Conservation (phyloP, 352 stramenopile genomes). For the Globisporangium radiosum region DNA sequence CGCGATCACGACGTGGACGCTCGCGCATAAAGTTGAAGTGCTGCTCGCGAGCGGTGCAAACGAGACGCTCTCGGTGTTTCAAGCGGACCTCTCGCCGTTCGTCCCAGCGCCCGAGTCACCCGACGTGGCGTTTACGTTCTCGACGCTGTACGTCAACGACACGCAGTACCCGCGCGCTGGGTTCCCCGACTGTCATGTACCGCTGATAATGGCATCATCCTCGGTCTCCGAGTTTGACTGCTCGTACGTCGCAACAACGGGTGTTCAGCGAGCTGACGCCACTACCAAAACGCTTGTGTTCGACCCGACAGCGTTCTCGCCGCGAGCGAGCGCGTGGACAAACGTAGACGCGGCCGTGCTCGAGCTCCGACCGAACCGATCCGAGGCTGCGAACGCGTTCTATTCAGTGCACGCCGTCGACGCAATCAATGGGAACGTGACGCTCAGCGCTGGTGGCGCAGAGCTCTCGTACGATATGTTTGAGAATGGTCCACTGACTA, state of each 20-base stretch:
- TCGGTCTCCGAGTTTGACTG: slow-evolving; percentile 25
- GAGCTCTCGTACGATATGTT: slow-evolving; percentile 46
- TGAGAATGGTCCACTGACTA: slow-evolving; percentile 15
- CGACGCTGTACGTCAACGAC: slow-evolving; percentile 43
- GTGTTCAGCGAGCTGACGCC: not conserved
- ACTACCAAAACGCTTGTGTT: slow-evolving; percentile 20
- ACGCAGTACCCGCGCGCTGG: slow-evolving; percentile 40
- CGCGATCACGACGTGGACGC: slow-evolving; percentile 30
- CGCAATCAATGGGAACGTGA: slow-evolving; percentile 14
- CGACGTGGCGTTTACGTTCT: slow-evolving; percentile 31
- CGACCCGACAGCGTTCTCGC: slow-evolving; percentile 34
- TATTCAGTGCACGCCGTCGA: slow-evolving; percentile 34
- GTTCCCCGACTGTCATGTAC: slow-evolving; percentile 45
- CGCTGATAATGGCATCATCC: too few relatives aligned
- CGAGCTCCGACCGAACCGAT: slow-evolving; percentile 26
- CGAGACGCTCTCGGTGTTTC: slow-evolving; percentile 30
- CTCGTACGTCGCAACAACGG: slow-evolving; percentile 20
- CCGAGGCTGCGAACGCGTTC: slow-evolving; percentile 28
- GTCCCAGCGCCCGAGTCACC: slow-evolving; percentile 26
- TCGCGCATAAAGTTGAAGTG: slow-evolving; percentile 20
- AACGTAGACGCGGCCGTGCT: slow-evolving; percentile 14
- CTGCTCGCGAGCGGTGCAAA: slow-evolving; percentile 10
- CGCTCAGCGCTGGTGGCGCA: slow-evolving; percentile 38
- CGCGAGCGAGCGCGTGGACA: slow-evolving; percentile 34
- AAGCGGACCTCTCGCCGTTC: slow-evolving; percentile 37